phyloP scores from a whole-genome alignment of 2,329 filamentous ascomycete genomes.

The Colletotrichum agaves region DNA sequence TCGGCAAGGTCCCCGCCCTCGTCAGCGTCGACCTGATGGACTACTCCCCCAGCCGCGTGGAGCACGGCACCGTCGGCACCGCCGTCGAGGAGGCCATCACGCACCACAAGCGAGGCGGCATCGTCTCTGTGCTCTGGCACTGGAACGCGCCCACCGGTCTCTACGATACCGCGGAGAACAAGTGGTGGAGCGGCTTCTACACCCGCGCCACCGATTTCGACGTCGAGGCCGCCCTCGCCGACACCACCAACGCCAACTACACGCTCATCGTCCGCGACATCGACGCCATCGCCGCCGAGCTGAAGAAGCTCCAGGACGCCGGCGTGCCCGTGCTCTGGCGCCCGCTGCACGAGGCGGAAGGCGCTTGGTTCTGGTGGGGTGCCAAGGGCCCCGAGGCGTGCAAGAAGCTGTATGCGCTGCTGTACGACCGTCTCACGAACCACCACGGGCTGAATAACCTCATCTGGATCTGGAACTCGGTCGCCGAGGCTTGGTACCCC shows the following conservation, averaged over 20 bases:
- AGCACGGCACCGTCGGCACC: slow-evolving; percentile 51
- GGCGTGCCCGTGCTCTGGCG: slow-evolving; percentile 59
- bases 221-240: slow-evolving; percentile 52
- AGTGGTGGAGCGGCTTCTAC: slow-evolving; percentile 63
- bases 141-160: slow-evolving; percentile 59
- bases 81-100: slow-evolving; percentile 59
- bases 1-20: slow-evolving; percentile 59
- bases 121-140: slow-evolving; percentile 60
- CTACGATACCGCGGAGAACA: slow-evolving; percentile 56
- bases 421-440: slow-evolving; percentile 57
- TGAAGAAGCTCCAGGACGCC: slow-evolving; percentile 55
- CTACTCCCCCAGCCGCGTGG: slow-evolving; percentile 58
- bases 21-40: slow-evolving; percentile 60
- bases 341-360: slow-evolving; percentile 62
- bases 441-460: slow-evolving; percentile 58
- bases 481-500: slow-evolving; percentile 58
- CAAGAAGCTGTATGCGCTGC: slow-evolving; percentile 55
- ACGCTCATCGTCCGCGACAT: slow-evolving; percentile 58
- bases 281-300: slow-evolving; percentile 57
- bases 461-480: slow-evolving; percentile 62
- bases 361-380: slow-evolving; percentile 65
- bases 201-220: slow-evolving; percentile 61
- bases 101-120: slow-evolving; percentile 55
- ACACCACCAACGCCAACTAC: slow-evolving; percentile 58
- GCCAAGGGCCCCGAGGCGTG: slow-evolving; percentile 56